phyloP scores from a whole-genome alignment of 2,329 filamentous ascomycete genomes.

The Pyrenophora tritici-repentis region DNA sequence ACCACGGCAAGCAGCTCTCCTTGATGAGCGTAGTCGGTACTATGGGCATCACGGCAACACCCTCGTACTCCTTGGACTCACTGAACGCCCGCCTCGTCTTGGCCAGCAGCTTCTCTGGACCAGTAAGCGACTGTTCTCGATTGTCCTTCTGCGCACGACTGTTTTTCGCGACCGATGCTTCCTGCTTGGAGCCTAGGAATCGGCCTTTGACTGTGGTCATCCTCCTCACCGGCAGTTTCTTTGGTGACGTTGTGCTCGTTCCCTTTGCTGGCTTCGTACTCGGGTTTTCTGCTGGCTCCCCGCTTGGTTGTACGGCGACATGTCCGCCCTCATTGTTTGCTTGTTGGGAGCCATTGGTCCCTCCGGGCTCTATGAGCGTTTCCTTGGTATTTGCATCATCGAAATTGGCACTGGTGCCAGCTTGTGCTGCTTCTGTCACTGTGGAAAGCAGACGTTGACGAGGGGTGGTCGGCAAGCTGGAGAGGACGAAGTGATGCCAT shows the following conservation, averaged over 20 bases:
- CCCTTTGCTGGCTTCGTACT: not conserved
- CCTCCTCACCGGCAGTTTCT: not conserved
- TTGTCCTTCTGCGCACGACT: not conserved
- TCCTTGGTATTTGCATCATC: not conserved
- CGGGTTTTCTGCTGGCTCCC: not conserved
- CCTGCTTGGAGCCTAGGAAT: not conserved
- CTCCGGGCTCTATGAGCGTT: too few relatives aligned
- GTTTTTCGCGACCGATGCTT: constrained; percentile 9
- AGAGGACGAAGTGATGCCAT: constrained; percentile 42
- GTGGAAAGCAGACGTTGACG: constrained; percentile 28
- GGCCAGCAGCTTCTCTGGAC: constrained; percentile 9
- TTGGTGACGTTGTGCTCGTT: not conserved
- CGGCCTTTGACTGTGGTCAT: constrained; percentile 5
- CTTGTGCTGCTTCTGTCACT: constrained; percentile 11
- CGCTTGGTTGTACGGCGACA: not conserved
- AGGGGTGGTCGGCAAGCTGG: constrained; percentile 12
- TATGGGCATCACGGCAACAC: constrained; percentile 23
- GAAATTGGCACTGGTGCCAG: not conserved
- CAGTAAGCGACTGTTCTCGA: not conserved
- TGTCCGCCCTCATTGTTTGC: not conserved
- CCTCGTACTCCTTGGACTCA: constrained; percentile 22
- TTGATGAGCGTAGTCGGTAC: not conserved
- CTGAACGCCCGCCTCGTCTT: constrained; percentile 14
- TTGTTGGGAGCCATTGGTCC: not conserved
- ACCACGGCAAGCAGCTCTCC: constrained; percentile 28